Evolutionary conservation across 2,329 filamentous ascomycete species (phyloP).

Genomic region (Colletotrichum liaoningense): DNA sequence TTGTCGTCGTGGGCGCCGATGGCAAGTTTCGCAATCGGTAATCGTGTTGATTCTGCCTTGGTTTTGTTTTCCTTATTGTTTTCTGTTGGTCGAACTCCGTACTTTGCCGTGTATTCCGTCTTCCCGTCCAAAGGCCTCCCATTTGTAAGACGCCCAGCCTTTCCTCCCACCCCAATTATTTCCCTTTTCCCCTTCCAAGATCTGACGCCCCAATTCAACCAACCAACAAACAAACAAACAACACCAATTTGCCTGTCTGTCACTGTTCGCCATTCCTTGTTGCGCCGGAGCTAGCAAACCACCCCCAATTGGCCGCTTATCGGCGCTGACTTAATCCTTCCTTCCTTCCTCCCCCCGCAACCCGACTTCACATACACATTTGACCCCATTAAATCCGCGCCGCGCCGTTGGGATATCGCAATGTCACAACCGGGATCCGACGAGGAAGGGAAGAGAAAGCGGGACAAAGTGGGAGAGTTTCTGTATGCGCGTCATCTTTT

Average conservation of each 20-base stretch:
- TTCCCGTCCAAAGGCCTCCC: not conserved
- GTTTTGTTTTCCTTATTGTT: not conserved
- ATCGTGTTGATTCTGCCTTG: not conserved
- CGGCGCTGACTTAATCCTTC: not conserved
- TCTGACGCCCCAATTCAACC: not conserved
- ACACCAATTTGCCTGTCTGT: not conserved
- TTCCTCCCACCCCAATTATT: not conserved
- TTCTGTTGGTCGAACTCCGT: not conserved
- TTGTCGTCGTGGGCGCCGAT: not conserved
- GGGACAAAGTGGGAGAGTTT: slow-evolving; percentile 47
- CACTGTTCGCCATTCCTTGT: not conserved
- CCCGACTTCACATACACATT: not conserved
- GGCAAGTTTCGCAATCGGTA: not conserved
- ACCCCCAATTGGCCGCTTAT: not conserved
- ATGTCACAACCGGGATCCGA: slow-evolving; percentile 31
- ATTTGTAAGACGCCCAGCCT: not conserved
- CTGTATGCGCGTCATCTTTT: slow-evolving; percentile 43
- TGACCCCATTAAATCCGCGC: not conserved
- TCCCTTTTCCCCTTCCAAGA: not conserved
- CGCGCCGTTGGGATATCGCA: not conserved
- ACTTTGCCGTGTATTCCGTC: not conserved
- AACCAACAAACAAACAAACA: not conserved
- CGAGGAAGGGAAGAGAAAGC: slow-evolving; percentile 42
- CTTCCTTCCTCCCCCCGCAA: not conserved
- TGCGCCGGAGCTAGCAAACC: not conserved